Evolutionary conservation across 2,329 filamentous ascomycete species (phyloP).

Genomic region (Pestalotiopsis sp.): DNA sequence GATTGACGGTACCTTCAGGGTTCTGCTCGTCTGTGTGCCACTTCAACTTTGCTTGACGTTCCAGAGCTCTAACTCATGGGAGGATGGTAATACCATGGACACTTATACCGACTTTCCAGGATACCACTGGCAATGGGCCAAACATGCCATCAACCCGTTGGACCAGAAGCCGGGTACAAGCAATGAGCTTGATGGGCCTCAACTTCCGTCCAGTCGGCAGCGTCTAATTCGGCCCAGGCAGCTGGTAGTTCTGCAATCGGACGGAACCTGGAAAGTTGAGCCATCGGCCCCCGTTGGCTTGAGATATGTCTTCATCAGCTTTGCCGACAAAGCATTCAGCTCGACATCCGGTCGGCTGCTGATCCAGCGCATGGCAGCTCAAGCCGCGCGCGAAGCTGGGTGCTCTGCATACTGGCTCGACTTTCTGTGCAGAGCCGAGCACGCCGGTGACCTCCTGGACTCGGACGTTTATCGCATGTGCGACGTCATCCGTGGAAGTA

Average conservation of each 20-base stretch:
- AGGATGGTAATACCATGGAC: conserved; percentile 19
- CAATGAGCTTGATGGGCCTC: neutral
- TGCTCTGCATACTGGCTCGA: conserved; percentile 23
- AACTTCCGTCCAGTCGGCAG: conserved; percentile 13
- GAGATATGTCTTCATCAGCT: conserved; percentile 23
- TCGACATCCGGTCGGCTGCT: neutral
- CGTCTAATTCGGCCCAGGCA: conserved; percentile 18
- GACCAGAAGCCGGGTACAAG: conserved; percentile 21
- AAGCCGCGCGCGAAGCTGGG: conserved; percentile 14
- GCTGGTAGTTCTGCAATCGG: conserved; percentile 17
- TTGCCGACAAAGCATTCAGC: conserved; percentile 17
- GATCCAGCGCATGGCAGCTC: conserved; percentile 19
- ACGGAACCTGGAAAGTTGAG: conserved; percentile 17
- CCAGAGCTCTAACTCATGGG: conserved; percentile 18
- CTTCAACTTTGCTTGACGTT: conserved; percentile 23
- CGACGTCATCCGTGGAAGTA: conserved; percentile 24
- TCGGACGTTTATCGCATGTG: conserved; percentile 28
- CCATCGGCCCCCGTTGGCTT: conserved; percentile 15
- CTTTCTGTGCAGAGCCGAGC: conserved; percentile 15
- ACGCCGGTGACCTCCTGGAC: conserved; percentile 15
- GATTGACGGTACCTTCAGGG: conserved; percentile 14
- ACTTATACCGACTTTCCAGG: conserved; percentile 25
- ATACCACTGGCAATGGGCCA: conserved; percentile 28
- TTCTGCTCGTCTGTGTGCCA: conserved; percentile 22
- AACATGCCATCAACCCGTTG: conserved; percentile 26